A percentile compares a stretch with the other conserved stretches of the same genome.
These are phyloP conservation scores for Durio zibethinus DNA, from an alignment of 345 rosid genomes.

Conservation along the genomic window DNA sequence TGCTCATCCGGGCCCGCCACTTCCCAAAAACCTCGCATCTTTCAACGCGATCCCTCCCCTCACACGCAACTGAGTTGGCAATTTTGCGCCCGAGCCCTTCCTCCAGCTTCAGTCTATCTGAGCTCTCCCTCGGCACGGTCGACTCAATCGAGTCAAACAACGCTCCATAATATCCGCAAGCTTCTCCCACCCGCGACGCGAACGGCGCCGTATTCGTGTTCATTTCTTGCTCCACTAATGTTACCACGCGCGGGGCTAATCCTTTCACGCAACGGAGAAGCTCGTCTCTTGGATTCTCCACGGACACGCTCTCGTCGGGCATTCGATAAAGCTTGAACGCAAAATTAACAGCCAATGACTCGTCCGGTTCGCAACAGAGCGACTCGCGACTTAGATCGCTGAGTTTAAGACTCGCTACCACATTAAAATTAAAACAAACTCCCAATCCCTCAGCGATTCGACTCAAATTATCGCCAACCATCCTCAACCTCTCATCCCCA, in stretches of 20 bases:
- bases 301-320: conserved; percentile 88
- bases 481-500: conserved; percentile 45
- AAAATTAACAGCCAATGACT: conserved; percentile 71
- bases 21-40: conserved; percentile 95
- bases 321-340: conserved; percentile 69
- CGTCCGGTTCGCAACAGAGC: conserved; percentile 63
- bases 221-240: conserved; percentile 69
- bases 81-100: conserved; percentile 68
- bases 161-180: conserved; percentile 58
- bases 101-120: conserved; percentile 53
- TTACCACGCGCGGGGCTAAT: conserved; percentile 71
- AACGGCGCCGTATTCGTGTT: conserved; percentile 75
- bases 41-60: conserved; percentile 78
- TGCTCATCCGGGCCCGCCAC: conserved; percentile 91
- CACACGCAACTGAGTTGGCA: conserved; percentile 76
- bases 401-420: conserved; percentile 37
- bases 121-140: conserved; percentile 35
- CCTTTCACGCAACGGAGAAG: conserved; percentile 83
- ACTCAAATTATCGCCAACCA: conserved; percentile 42
- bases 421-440: conserved; percentile 45
- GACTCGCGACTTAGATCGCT: conserved; percentile 59
- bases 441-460: conserved; percentile 42
- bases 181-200: conserved; percentile 51
- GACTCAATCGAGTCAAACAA: conserved; percentile 78
- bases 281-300: conserved; percentile 86